Evolutionary conservation across 257 asterid species (phyloP).

Genomic region (Coffea eugenioides): DNA sequence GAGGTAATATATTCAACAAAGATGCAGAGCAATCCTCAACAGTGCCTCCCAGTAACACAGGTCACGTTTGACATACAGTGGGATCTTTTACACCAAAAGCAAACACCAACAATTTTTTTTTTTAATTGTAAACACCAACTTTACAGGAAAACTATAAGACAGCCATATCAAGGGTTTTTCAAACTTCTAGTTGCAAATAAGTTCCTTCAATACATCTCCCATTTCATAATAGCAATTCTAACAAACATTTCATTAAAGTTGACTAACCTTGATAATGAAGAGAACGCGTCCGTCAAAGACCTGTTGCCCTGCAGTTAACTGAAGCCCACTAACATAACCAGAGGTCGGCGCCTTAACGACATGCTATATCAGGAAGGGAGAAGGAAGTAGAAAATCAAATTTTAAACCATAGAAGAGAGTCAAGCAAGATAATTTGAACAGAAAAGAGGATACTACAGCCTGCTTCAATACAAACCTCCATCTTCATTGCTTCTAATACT

Average conservation of each 20-base stretch:
- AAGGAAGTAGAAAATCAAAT: slow-evolving; percentile 3
- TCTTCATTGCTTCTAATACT: slow-evolving; percentile 97
- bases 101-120: background rate
- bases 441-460: slow-evolving; percentile 10
- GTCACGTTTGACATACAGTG: background rate
- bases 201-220: background rate
- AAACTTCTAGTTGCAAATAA: background rate
- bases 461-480: slow-evolving; percentile 68
- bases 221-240: background rate
- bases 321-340: slow-evolving; percentile 71
- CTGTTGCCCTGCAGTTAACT: slow-evolving; percentile 71
- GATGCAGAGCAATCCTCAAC: background rate
- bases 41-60: background rate
- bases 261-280: slow-evolving; percentile 61
- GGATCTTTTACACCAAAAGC: too few relatives aligned
- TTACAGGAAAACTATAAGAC: background rate
- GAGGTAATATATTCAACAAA: background rate
- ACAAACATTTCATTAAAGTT: background rate
- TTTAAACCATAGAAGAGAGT: slow-evolving; percentile 7
- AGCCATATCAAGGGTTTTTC: background rate
- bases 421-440: slow-evolving; percentile 9
- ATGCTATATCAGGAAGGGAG: slow-evolving; percentile 50
- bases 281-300: slow-evolving; percentile 75
- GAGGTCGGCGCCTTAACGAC: slow-evolving; percentile 75
- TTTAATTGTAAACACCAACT: background rate